Evolutionary conservation across 2,329 filamentous ascomycete species (phyloP).

Genomic region (Cercospora citrullina): DNA sequence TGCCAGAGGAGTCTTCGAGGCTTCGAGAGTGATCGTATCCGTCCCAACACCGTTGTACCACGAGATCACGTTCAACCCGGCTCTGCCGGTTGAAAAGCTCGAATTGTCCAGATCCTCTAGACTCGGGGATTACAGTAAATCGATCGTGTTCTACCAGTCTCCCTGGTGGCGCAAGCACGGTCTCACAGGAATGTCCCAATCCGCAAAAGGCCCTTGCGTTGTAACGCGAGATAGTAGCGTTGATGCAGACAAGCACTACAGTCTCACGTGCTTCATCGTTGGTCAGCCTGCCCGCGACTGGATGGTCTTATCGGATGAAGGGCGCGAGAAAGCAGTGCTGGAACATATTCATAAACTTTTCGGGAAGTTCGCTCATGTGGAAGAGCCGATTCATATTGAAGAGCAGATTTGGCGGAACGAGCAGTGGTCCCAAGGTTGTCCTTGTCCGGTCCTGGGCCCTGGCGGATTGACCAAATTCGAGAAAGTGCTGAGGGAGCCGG

Average conservation of each 20-base stretch:
- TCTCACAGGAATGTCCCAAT: slow-evolving; percentile 49
- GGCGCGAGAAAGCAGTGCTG: slow-evolving; percentile 39
- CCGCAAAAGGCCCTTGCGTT: slow-evolving; percentile 48
- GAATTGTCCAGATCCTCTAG: slow-evolving; percentile 25
- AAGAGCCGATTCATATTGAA: slow-evolving; percentile 37
- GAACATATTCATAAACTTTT: slow-evolving; percentile 41
- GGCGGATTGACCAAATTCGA: slow-evolving; percentile 31
- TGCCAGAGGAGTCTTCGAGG: slow-evolving; percentile 37
- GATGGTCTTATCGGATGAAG: slow-evolving; percentile 34
- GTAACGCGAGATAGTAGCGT: slow-evolving; percentile 50
- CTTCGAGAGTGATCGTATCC: slow-evolving; percentile 51
- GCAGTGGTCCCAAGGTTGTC: slow-evolving; percentile 35
- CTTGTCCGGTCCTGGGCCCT: slow-evolving; percentile 31
- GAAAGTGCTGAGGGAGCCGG: slow-evolving; percentile 27
- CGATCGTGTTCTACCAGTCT: slow-evolving; percentile 48
- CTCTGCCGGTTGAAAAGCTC: slow-evolving; percentile 47
- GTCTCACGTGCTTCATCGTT: slow-evolving; percentile 47
- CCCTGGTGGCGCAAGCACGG: slow-evolving; percentile 52
- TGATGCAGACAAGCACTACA: slow-evolving; percentile 29
- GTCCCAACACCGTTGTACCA: slow-evolving; percentile 51
- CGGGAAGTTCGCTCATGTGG: slow-evolving; percentile 30
- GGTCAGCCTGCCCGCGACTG: slow-evolving; percentile 43
- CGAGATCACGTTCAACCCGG: slow-evolving; percentile 51
- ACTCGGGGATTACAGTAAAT: slow-evolving; percentile 54
- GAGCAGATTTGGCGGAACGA: slow-evolving; percentile 35